Base-by-base conservation (phyloP, 1,284 basidiomycete genomes). In the Ceratobasidium theobromae region DNA sequence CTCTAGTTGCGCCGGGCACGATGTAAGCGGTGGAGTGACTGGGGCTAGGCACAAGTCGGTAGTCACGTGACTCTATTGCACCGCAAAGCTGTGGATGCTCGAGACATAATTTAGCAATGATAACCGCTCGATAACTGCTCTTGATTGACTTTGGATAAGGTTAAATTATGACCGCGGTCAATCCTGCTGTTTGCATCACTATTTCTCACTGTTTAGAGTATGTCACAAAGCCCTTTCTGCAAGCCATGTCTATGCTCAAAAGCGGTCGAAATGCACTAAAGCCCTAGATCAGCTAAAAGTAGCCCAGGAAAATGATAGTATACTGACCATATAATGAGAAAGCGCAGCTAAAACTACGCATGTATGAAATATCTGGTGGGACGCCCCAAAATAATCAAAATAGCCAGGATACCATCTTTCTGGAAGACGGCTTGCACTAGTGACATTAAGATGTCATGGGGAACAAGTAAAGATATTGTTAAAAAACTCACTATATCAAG, bases 281-380 rank as follows among this genome's bases (percentile, higher is more conserved):
- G n/a, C 21, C 5, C 21, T 27, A 14, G 28, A 6, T 28, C 18
- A 28, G 27, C 48, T 25, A 21, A 8, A 11, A 16, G 30, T 25
- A 60, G 18, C n/a, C 32, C 45, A 4, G 5, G 23, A 25, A 5
- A 2, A 23, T 21, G 6, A 28, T n/a, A 46, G 16, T 28, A 8
- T 35, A 18, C 57, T 16, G 18, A 64, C 60, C 48, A 76, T 74
- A 77, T 91, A 94, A 75, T 94, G 91, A 38, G 85, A 81, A 68
- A 89, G 78, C 11, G 89, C 91, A 1, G 91, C 94, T 25, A 86
- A 75, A 49, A 95, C 80, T 27, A 95, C 93, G 73, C 86, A 87
- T 70, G 85, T 74, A 74, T 96, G 94, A 76, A 97, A 96, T 72
- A 95, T 89, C 53, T 89, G 88, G 79, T 95, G 93, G 32, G 88